Evolutionary conservation across 805 yeast genomes (phyloP), one percentile per base, ranked within the genome.

Genomic region (Kodamaea restingae): DNA sequence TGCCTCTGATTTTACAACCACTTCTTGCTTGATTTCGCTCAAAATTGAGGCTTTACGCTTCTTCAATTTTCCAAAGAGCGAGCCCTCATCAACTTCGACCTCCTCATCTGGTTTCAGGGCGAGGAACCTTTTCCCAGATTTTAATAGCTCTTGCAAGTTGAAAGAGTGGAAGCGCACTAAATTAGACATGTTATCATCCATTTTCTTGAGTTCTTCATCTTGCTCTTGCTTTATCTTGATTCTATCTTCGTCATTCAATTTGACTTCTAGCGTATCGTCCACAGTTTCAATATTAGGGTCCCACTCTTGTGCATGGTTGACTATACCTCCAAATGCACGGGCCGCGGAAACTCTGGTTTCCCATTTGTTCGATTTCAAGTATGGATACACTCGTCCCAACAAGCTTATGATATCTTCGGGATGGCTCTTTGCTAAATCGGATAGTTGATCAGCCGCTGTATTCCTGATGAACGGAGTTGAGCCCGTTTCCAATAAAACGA

Each of bases 291-390:
- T 26, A 49, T 84, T 85, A 1, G 98, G 98, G 53, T 87, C 88
- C 98, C 98, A 93, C 21, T 69, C 52, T 0, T 75, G 73, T 1
- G 90, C 80, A 59, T 87, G 81, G 32, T 78, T 76, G 3, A 88
- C 91, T 20, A 93, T 88, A 3, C 95, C 95, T 7, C 98, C 98
- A 50, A 93, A 76, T 0, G 98, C 98, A 39, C 88, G 70, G 1
- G 97, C 96, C 1, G 99, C 93, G 1, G 98, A 81, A 1, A 85
- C 82, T 58, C 99, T 75, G 0, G 98, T 90, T 59, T 93, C 99
- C 99, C 99, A 93, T 62, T 82, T 88, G 42, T 71, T 74, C 18
- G 88, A 79, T 52, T 80, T 76, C 42, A 93, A 70, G 57, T 80
- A 93, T 0, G 99, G 98, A 51, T 88, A 87, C 1, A 93, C 95